Conservation (phyloP, 129 eudicot genomes). For the Sambucus nigra region DNA sequence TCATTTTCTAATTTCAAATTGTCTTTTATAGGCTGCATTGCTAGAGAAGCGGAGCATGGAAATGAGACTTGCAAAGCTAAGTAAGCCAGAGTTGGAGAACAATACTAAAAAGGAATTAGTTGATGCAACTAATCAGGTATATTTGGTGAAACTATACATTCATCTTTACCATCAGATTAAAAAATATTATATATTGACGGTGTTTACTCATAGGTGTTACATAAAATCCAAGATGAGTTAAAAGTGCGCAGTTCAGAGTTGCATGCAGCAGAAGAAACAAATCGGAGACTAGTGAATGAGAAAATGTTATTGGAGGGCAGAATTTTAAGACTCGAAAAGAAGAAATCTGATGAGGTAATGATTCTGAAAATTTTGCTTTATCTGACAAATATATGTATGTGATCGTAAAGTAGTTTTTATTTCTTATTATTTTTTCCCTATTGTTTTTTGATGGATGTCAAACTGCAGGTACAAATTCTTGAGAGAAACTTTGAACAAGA, state of each 20-base stretch:
- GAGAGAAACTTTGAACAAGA: conserved; percentile 61
- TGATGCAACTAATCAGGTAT: conserved; percentile 82
- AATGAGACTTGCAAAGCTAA: conserved; percentile 53
- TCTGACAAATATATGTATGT: not conserved
- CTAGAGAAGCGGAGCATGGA: conserved; percentile 62
- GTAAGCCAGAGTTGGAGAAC: conserved; percentile 56
- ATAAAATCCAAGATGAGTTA: conserved; percentile 78
- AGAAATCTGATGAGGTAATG: conserved; percentile 59
- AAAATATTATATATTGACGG: not conserved
- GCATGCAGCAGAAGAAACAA: conserved; percentile 71
- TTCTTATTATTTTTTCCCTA: not conserved
- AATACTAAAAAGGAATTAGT: conserved; percentile 68
- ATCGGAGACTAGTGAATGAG: conserved; percentile 59
- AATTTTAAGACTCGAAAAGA: conserved; percentile 58
- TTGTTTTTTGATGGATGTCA: not conserved
- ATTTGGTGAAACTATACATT: not conserved
- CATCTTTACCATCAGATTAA: not conserved
- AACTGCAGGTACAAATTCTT: conserved; percentile 42
- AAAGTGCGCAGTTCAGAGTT: conserved; percentile 65
- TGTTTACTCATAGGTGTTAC: conserved; percentile 37
- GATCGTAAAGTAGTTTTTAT: not conserved
- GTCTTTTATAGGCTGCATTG: conserved; percentile 39
- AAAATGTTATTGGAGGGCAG: conserved; percentile 65
- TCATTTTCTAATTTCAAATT: not conserved
- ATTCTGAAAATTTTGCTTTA: not conserved